Evolutionary conservation across 192 early-diverging fungal genomes (phyloP).

Genomic region (Diversispora eburnea): DNA sequence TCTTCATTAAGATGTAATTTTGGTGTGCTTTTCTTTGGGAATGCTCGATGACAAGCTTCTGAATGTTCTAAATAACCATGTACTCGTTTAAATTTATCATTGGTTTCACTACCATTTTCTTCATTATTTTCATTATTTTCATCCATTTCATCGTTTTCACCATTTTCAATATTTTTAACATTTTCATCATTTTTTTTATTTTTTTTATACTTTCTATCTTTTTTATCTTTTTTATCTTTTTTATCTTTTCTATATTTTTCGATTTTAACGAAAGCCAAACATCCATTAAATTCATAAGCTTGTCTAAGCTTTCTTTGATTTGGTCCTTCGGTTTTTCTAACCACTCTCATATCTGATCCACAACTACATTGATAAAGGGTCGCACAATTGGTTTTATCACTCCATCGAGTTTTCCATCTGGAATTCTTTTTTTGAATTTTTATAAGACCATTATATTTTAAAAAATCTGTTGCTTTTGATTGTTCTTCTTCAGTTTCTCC

Average conservation of each 20-base stretch:
- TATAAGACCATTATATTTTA: neutral
- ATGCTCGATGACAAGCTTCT: conserved; percentile 6
- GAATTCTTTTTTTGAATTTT: too few relatives aligned
- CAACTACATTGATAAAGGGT: conserved; percentile 16
- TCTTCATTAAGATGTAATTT: neutral
- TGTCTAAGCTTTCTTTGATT: conserved; percentile 6
- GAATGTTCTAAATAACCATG: conserved; percentile 8
- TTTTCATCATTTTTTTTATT: too few relatives aligned
- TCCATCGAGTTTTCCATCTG: conserved; percentile 11
- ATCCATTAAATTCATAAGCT: conserved; percentile 11
- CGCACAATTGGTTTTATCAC: conserved; percentile 11
- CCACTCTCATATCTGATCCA: conserved; percentile 9
- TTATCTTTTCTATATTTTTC: neutral
- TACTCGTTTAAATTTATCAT: neutral
- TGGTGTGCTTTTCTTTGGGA: conserved; percentile 1
- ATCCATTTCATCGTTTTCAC: neutral
- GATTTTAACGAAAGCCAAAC: neutral
- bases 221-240: neutral
- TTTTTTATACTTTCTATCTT: too few relatives aligned
- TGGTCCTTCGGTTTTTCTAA: neutral
- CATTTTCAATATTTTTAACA: neutral
- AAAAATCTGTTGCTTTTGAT: neutral
- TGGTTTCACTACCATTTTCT: neutral
- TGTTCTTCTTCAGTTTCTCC: neutral
- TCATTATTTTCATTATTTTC: neutral